These are phyloP conservation scores for Flaveria trinervia DNA, from an alignment of 129 eudicot species.

Conservation along the genomic window DNA sequence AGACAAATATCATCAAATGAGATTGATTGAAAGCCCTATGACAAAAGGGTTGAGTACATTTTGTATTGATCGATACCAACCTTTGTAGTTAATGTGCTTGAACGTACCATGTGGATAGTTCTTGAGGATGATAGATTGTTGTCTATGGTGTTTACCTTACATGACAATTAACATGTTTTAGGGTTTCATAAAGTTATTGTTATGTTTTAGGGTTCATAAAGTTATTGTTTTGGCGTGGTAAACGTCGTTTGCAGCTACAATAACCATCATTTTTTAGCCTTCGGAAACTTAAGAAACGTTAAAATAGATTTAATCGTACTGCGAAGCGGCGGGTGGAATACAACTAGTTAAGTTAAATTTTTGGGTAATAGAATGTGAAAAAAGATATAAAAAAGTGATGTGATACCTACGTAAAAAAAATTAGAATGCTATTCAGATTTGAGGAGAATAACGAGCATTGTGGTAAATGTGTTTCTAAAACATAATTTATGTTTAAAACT, in stretches of 20 bases:
- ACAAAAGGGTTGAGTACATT: conserved; percentile 16
- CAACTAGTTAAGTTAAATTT: too few relatives aligned
- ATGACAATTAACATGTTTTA: neutral
- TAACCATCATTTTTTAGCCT: too few relatives aligned
- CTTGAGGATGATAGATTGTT: conserved; percentile 12
- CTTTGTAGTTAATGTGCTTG: conserved; percentile 9
- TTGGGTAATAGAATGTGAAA: too few relatives aligned
- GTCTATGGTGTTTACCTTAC: neutral
- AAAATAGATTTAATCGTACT: too few relatives aligned
- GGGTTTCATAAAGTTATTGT: conserved; percentile 5
- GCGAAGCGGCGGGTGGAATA: too few relatives aligned
- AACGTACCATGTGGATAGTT: conserved; percentile 20
- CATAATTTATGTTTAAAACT: neutral
- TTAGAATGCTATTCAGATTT: too few relatives aligned
- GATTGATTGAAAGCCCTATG: conserved; percentile 18
- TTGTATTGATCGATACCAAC: conserved; percentile 12
- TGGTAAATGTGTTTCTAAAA: neutral
- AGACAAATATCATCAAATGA: conserved; percentile 1
- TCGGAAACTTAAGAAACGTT: too few relatives aligned
- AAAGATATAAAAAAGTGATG: too few relatives aligned
- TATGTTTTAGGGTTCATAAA: conserved; percentile 7
- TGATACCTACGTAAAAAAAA: too few relatives aligned
- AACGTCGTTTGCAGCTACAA: too few relatives aligned
- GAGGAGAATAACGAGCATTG: too few relatives aligned
- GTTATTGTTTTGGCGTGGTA: too few relatives aligned